These are phyloP conservation scores for Castanospermum australe DNA, from an alignment of 306 rosid genomes.

Conservation along the genomic window DNA sequence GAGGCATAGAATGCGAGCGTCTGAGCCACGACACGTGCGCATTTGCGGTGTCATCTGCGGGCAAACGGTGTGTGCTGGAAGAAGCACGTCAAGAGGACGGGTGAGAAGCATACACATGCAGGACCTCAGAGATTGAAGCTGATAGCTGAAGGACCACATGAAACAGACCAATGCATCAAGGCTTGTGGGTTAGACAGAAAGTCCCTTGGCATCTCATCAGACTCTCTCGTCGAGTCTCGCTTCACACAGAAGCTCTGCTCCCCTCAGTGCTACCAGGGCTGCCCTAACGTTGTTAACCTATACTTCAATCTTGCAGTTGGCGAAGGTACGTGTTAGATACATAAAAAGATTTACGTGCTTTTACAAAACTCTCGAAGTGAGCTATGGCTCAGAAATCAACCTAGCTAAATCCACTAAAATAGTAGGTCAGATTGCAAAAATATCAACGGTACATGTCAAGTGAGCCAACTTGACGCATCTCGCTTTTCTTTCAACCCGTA, in stretches of 20 bases:
- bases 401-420: no score
- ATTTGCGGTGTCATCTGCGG: constrained; percentile 62
- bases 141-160: constrained; percentile 66
- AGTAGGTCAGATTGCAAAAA: no score
- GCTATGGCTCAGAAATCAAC: no score
- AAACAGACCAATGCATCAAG: constrained; percentile 58
- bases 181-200: constrained; percentile 73
- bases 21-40: constrained; percentile 58
- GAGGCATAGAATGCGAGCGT: constrained; percentile 60
- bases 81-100: constrained; percentile 59
- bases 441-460: no score
- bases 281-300: constrained; percentile 74
- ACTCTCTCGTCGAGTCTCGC: constrained; percentile 62
- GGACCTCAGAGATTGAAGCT: constrained; percentile 67
- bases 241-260: constrained; percentile 75
- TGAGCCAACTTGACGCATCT: no score
- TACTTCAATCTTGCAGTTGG: constrained; percentile 90
- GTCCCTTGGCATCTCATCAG: constrained; percentile 73
- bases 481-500: no score
- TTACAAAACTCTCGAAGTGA: no score
- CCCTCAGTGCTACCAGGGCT: constrained; percentile 54
- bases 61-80: constrained; percentile 85
- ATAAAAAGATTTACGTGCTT: no score
- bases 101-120: constrained; percentile 77
- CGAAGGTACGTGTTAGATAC: constrained; percentile 58